Conservation (phyloP, 1,284 basidiomycete genomes). For the Ceratobasidium sp. region DNA sequence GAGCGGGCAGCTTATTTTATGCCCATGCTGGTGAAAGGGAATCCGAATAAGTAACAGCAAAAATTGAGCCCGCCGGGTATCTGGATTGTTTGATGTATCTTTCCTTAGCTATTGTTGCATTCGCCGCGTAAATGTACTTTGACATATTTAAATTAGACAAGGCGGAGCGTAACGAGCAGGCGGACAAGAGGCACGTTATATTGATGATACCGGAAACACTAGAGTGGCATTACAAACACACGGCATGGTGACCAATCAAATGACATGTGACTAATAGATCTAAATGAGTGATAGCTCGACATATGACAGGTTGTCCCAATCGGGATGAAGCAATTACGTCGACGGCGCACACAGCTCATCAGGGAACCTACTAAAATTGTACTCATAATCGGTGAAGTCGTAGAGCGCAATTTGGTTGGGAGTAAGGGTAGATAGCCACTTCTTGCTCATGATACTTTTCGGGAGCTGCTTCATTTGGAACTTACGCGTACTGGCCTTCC, state of each 20-base stretch:
- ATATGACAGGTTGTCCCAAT: no score
- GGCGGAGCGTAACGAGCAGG: neutral
- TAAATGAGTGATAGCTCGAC: no score
- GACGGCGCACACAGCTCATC: neutral
- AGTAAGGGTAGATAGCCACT: neutral
- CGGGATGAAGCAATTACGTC: no score
- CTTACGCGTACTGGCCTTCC: neutral
- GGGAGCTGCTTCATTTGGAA: neutral
- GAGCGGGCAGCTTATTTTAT: neutral
- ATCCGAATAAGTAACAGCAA: neutral
- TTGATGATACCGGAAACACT: no score
- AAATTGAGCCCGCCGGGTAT: neutral
- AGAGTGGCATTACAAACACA: no score
- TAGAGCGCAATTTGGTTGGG: neutral
- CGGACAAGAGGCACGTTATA: no score
- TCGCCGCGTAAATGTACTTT: neutral
- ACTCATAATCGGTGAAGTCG: neutral
- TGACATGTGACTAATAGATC: no score
- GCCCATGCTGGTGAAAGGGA: neutral
- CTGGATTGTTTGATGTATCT: neutral
- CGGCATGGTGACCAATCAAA: no score
- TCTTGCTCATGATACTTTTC: neutral
- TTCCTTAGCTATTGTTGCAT: neutral
- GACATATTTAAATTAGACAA: neutral
- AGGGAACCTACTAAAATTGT: neutral